Base-by-base conservation (phyloP, 208 protist genomes). In the Leishmania tropica region DNA sequence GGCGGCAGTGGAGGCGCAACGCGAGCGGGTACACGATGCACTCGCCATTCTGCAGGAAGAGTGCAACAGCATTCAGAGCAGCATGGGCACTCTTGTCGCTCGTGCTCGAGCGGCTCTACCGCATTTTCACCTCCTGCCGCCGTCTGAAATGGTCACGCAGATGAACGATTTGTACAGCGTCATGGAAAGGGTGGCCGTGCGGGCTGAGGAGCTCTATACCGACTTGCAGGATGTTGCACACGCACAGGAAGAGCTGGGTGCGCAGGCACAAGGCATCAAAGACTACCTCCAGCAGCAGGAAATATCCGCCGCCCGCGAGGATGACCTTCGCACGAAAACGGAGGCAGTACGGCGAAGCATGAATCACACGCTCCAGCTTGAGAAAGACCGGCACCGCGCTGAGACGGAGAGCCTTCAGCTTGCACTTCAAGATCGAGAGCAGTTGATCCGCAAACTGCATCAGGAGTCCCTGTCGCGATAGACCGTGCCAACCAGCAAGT, bases 141-240 rank as follows among this genome's bases (percentile, higher is more conserved):
- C 95, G 10, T 87, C 87, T 0, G 95, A 96, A 80, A 96, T 97
- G 93, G 89, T 96, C 37, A 75, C 64, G 42, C 91, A 96, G 83
- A 87, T 97, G 87, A 96, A 96, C 80, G 91, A 96, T 75, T 87
- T 97, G 40, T 97, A 96, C 85, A 84, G 68, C 64, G 88, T 96
- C 8, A 90, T 95, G 89, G 93, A 97, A 75, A 88, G 91, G 81
- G 88, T 97, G 48, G 95, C 91, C 1, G 56, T 90, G 28, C 90
- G 89, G 7, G 88, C 90, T 17, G 87, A 94, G 71, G 89, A 92
- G 40, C 76, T 96, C 15, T 83, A 85, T 45, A 89, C 76, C 21
- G 92, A 96, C 35, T 51, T 97, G 78, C 84, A 86, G 71, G 78
- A 85, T 21, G 83, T 95, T 73, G 85, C 85, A 31, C 77, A 83